A percentile compares a stretch with the other conserved stretches of the same genome.
Evolutionary conservation across 2,329 filamentous ascomycete species (phyloP).

Genomic region (Aspergillus luchuensis): DNA sequence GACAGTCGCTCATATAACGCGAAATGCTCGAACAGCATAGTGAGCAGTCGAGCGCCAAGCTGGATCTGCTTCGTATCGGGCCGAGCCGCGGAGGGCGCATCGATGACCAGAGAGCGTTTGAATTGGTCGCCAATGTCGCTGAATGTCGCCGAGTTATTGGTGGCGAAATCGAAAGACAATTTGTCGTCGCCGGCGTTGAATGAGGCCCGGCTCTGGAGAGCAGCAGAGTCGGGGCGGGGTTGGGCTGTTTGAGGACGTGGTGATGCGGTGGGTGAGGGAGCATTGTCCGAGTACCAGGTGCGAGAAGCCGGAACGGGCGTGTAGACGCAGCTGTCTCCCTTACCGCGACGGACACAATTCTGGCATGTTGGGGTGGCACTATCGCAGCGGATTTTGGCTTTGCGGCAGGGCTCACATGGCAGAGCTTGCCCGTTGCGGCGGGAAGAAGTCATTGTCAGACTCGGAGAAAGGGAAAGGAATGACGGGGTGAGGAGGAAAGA

Average conservation of each 20-base stretch:
- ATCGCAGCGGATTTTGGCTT: slow-evolving; percentile 29
- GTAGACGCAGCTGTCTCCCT: slow-evolving; percentile 22
- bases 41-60: slow-evolving; percentile 26
- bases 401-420: slow-evolving; percentile 31
- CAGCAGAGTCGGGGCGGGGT: slow-evolving; percentile 2
- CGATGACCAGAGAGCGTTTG: background rate
- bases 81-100: background rate
- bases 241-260: background rate
- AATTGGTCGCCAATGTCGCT: slow-evolving; percentile 16
- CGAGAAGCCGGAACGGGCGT: slow-evolving; percentile 20
- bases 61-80: slow-evolving; percentile 20
- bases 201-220: background rate
- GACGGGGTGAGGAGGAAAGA: background rate
- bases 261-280: slow-evolving; percentile 1
- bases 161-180: slow-evolving; percentile 8
- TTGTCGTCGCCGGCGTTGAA: slow-evolving; percentile 4
- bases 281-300: slow-evolving; percentile 10
- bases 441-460: background rate
- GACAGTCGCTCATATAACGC: slow-evolving; percentile 21
- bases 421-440: slow-evolving; percentile 21
- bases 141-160: slow-evolving; percentile 23
- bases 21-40: slow-evolving; percentile 23
- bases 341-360: slow-evolving; percentile 21
- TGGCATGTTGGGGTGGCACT: slow-evolving; percentile 25
- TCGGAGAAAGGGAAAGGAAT: background rate